These are phyloP conservation scores for Oryza rufipogon DNA, from an alignment of 176 grass and related monocot species.

Conservation along the genomic window DNA sequence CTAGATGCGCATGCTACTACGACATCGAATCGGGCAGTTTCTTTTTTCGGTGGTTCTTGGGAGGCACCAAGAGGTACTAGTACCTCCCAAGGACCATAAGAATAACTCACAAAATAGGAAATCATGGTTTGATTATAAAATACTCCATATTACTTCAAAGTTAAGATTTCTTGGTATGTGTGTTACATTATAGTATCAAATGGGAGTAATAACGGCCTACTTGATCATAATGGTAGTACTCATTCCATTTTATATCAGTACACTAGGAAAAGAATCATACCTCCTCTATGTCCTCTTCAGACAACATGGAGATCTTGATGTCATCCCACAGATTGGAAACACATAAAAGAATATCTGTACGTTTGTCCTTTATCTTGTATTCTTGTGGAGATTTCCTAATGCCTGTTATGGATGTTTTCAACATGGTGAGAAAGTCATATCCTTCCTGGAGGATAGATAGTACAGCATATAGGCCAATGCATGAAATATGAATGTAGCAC, in stretches of 20 bases:
- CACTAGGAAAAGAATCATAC: constrained; percentile 49
- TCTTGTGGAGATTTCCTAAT: constrained; percentile 59
- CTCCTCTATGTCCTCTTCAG: constrained; percentile 75
- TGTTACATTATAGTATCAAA: background rate
- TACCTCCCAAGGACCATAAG: background rate
- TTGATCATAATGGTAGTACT: constrained; percentile 1
- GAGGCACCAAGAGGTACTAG: background rate
- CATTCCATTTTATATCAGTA: background rate
- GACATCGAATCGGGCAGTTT: background rate
- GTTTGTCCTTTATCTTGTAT: constrained; percentile 64
- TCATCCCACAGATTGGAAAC: constrained; percentile 59
- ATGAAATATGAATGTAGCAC: constrained; percentile 24
- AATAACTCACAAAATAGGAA: background rate
- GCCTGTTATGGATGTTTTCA: constrained; percentile 50
- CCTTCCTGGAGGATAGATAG: constrained; percentile 6
- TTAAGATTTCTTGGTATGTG: background rate
- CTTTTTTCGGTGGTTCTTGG: background rate
- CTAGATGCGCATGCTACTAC: background rate
- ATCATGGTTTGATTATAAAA: background rate
- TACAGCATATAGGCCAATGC: background rate
- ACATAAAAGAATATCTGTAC: constrained; percentile 68
- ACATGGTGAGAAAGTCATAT: constrained; percentile 32
- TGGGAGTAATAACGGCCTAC: constrained; percentile 13
- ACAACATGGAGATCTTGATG: constrained; percentile 57
- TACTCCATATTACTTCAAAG: background rate